Base-by-base conservation (phyloP, 176 grass and related monocot species). In the Musa troglodytarum region DNA sequence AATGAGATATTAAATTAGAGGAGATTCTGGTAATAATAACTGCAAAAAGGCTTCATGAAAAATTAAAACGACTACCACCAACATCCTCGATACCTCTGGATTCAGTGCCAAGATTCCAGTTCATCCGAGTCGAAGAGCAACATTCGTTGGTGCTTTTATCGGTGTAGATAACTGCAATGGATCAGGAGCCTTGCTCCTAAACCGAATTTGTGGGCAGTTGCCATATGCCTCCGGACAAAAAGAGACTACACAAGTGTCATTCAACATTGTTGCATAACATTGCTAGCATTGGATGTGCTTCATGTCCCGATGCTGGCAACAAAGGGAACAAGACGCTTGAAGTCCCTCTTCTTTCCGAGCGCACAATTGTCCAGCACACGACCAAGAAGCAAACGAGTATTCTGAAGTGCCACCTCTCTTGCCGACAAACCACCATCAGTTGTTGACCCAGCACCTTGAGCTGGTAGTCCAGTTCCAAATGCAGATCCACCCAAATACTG, bases 351-450 rank as follows among this genome's bases (percentile, higher is more conserved):
- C 23, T 83, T 91, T 15, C 93, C 93, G 54, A 97, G 85, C 20
- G 93, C 89, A 51, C 93, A 97, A 67, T 84, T 93, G 66, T 93
- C 93, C 23, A 97, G 90, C 43, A 97, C 93, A 64, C 93, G 89
- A 10, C 88, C 90, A 69, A 97, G 95, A 26, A 93, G 75, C 75
- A 98, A 77, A 21, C 90, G 83, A 10, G 88, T 93, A 80, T 91
- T 93, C 81, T 91, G 90, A 20, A 93, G 84, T 12, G 88, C 85
- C 56, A 91, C 82, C 58, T 98, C 95, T 70, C 84, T 85, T 9
- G 84, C 12, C 16, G 81, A 86, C 71, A 87, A 74, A 2, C 86
- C 88, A 2, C 77, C 81, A 56, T 92, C 94, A 43, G 76, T 64
- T 5, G 81, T 34, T 50, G 65, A 78, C 3, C 81, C 86, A 9